phyloP scores from a whole-genome alignment of 2,329 filamentous ascomycete genomes.

The Neonectria sp. region DNA sequence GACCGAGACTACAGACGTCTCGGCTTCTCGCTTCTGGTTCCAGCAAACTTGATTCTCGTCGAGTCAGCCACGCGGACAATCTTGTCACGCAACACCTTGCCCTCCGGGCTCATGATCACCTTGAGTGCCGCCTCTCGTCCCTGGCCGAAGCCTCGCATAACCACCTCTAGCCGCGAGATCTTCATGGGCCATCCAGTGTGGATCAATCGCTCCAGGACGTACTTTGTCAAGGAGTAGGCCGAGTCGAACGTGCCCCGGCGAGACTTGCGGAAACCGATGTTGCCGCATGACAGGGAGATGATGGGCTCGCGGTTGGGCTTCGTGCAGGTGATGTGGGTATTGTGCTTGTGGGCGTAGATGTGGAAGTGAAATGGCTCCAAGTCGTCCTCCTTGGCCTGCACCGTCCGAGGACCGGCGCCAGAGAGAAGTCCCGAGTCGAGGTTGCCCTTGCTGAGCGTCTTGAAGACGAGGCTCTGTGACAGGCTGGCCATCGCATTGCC shows the following conservation, averaged over 20 bases:
- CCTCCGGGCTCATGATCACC: slow-evolving; percentile 89
- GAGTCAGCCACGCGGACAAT: slow-evolving; percentile 87
- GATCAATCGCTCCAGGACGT: slow-evolving; percentile 86
- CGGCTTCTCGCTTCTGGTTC: slow-evolving; percentile 86
- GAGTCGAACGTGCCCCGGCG: slow-evolving; percentile 89
- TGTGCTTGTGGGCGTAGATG: slow-evolving; percentile 91
- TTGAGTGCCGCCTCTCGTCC: slow-evolving; percentile 93
- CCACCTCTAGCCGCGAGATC: slow-evolving; percentile 84
- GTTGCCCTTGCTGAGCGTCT: slow-evolving; percentile 53
- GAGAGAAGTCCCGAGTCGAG: slow-evolving; percentile 53
- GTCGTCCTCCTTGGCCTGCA: slow-evolving; percentile 53
- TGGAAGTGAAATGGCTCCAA: slow-evolving; percentile 86
- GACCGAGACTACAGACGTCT: slow-evolving; percentile 75
- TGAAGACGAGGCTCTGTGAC: slow-evolving; percentile 58
- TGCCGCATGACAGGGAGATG: slow-evolving; percentile 85
- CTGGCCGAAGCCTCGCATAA: slow-evolving; percentile 86
- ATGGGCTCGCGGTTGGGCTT: slow-evolving; percentile 85
- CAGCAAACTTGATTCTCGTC: slow-evolving; percentile 96
- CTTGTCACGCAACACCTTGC: slow-evolving; percentile 79
- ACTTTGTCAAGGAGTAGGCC: slow-evolving; percentile 89
- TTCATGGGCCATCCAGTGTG: slow-evolving; percentile 84
- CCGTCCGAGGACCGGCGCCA: slow-evolving; percentile 36
- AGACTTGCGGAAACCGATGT: slow-evolving; percentile 91
- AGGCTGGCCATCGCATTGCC: slow-evolving; percentile 53
- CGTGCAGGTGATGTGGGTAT: slow-evolving; percentile 93